phyloP scores from a whole-genome alignment of 352 stramenopile species.

The Globisporangium uncinulatum region DNA sequence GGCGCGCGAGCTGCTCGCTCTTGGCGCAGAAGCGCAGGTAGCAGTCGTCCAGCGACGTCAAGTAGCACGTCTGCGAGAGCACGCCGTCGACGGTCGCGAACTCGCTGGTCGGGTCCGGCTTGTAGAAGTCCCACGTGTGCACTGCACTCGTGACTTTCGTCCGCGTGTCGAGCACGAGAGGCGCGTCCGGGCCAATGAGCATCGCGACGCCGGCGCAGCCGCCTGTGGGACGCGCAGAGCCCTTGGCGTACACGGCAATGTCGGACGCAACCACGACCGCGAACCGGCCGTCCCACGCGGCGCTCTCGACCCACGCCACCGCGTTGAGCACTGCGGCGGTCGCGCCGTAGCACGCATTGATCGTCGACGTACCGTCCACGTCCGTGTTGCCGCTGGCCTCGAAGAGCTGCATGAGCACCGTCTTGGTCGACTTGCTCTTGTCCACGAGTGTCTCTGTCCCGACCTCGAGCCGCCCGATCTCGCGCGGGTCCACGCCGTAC shows the following conservation, averaged over 20 bases:
- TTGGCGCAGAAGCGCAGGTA: slow-evolving; percentile 91
- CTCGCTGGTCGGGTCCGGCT: slow-evolving; percentile 88
- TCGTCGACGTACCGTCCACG: slow-evolving; percentile 86
- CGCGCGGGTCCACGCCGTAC: slow-evolving; percentile 37
- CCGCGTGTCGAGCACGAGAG: slow-evolving; percentile 86
- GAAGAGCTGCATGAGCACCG: slow-evolving; percentile 74
- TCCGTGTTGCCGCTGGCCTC: slow-evolving; percentile 50
- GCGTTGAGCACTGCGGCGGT: slow-evolving; percentile 97
- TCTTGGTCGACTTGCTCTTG: slow-evolving; percentile 86
- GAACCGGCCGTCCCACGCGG: slow-evolving; percentile 90
- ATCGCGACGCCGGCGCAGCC: slow-evolving; percentile 94
- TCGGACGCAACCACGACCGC: slow-evolving; percentile 96
- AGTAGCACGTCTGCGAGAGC: slow-evolving; percentile 94
- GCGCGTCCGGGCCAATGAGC: slow-evolving; percentile 94
- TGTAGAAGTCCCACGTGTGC: slow-evolving; percentile 99
- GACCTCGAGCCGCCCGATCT: slow-evolving; percentile 94
- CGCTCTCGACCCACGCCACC: slow-evolving; percentile 93
- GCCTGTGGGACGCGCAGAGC: slow-evolving; percentile 84
- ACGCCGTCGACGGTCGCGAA: slow-evolving; percentile 96
- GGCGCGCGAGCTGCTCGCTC: slow-evolving; percentile 25
- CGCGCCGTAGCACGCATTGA: slow-evolving; percentile 98
- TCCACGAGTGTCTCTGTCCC: slow-evolving; percentile 95
- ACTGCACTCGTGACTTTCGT: slow-evolving; percentile 89
- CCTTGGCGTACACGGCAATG: slow-evolving; percentile 95
- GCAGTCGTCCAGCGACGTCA: slow-evolving; percentile 93